Base-by-base conservation (phyloP, 2,329 filamentous ascomycete species). In the Xylariaceae sp. region DNA sequence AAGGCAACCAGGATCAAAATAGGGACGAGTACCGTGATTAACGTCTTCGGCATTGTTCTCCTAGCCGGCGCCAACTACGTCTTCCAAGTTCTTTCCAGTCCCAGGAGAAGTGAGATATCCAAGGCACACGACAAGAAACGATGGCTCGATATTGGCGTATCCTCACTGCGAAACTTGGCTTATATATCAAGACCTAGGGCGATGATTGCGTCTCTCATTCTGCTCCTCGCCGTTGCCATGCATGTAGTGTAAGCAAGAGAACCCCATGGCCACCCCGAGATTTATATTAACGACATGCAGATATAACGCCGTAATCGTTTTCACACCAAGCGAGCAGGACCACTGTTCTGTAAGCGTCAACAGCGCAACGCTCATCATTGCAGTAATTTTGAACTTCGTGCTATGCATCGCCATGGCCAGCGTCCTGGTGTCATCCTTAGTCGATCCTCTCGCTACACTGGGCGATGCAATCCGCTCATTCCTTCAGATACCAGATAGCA, bases 111-210 rank as follows among this genome's bases (percentile, higher is more conserved):
- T 9, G 81, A 83, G 64, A 67, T 84, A 7, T 72, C 75, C 34
- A 67, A 64, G 10, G 80, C 80, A 4, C 82, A 84, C 63, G 71
- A 69, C 9, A 71, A 69, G 39, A 74, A 72, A 63, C 71, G 67
- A 50, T 83, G 80, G 81, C 68, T 84, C 54, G 80, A 84, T 61
- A 78, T 84, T 34, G 81, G 81, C 5, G 73, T 83, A 15, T 78
- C 80, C 5, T 82, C 81, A 9, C 54, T 82, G 34, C 75, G 80
- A 53, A 84, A 84, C 63, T 68, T 82, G 2, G 57, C 63, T 10
- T 68, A 75, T 55, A 76, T 83, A 56, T 75, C 77, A 13, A 68
- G 67, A n/a, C 69, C 72, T 11, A 71, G 79, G 58, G 72, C 73
- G 18, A 49, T 73, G 11, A 57, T 82, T 56, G 75, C 75, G 44